These are phyloP conservation scores for sunflower (Helianthus annuus) DNA, from an alignment of 129 eudicot species.

Conservation along the genomic window HanXRQr2.0-SUNRISE NC_035433.2:90409337-90409836, in stretches of 20 bases:
- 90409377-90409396: slow-evolving; percentile 73
- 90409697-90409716: slow-evolving; percentile 37
- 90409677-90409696: slow-evolving; percentile 42
- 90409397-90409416: slow-evolving; percentile 55
- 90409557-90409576: slow-evolving; percentile 70
- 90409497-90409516: slow-evolving; percentile 88
- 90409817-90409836: not conserved
- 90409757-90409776: slow-evolving; percentile 16
- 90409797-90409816: not conserved
- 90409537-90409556: slow-evolving; percentile 56
- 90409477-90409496: slow-evolving; percentile 61
- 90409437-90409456: slow-evolving; percentile 79
- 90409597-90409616: slow-evolving; percentile 77
- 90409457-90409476: slow-evolving; percentile 70
- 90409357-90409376: slow-evolving; percentile 62
- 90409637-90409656: slow-evolving; percentile 17
- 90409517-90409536: slow-evolving; percentile 76
- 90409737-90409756: slow-evolving; percentile 9
- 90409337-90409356: slow-evolving; percentile 53
- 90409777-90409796: not conserved
- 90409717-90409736: slow-evolving; percentile 32
- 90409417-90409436: slow-evolving; percentile 44
- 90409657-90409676: slow-evolving; percentile 21
- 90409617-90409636: slow-evolving; percentile 35
- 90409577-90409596: slow-evolving; percentile 75